phyloP scores from a whole-genome alignment of 2,329 filamentous ascomycete species.

The Xylariaceae sp. region DNA sequence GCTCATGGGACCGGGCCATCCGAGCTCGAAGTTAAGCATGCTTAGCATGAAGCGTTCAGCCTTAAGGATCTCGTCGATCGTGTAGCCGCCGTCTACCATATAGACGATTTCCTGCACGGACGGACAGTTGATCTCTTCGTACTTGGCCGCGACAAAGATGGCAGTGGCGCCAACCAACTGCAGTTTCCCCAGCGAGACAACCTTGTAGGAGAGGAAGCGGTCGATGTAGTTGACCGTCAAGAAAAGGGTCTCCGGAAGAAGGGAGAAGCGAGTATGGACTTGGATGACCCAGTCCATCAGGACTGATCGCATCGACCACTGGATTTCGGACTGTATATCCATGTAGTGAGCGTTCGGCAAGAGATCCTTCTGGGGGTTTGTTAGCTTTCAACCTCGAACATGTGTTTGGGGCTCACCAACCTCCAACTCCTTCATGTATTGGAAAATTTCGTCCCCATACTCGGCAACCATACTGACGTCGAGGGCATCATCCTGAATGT shows the following conservation, averaged over 20 bases:
- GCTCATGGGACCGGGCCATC: slow-evolving; percentile 98
- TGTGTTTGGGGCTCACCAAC: too few relatives aligned
- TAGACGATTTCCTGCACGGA: slow-evolving; percentile 93
- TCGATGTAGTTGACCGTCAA: slow-evolving; percentile 95
- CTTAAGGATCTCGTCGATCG: slow-evolving; percentile 85
- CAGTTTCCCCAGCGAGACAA: slow-evolving; percentile 89
- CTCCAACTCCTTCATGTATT: slow-evolving; percentile 85
- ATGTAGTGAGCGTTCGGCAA: slow-evolving; percentile 90
- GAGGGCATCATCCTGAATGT: slow-evolving; percentile 81
- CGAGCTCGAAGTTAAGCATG: slow-evolving; percentile 91
- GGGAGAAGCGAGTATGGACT: slow-evolving; percentile 83
- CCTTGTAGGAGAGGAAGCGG: slow-evolving; percentile 88
- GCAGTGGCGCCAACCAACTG: slow-evolving; percentile 95
- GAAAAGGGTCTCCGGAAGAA: slow-evolving; percentile 92
- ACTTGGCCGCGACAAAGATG: slow-evolving; percentile 93
- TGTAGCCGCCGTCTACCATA: slow-evolving; percentile 94
- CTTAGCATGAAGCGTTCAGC: slow-evolving; percentile 97
- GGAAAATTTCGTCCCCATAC: slow-evolving; percentile 92
- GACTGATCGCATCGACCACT: slow-evolving; percentile 97
- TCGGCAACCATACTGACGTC: slow-evolving; percentile 98
- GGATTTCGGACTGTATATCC: slow-evolving; percentile 93
- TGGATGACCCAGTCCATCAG: slow-evolving; percentile 98
- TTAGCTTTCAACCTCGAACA: too few relatives aligned
- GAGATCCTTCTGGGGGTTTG: slow-evolving; percentile 56
- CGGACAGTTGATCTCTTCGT: slow-evolving; percentile 97